Evolutionary conservation across 1,139 yeast species (phyloP).

Genomic region (Yamadazyma mexicana): DNA sequence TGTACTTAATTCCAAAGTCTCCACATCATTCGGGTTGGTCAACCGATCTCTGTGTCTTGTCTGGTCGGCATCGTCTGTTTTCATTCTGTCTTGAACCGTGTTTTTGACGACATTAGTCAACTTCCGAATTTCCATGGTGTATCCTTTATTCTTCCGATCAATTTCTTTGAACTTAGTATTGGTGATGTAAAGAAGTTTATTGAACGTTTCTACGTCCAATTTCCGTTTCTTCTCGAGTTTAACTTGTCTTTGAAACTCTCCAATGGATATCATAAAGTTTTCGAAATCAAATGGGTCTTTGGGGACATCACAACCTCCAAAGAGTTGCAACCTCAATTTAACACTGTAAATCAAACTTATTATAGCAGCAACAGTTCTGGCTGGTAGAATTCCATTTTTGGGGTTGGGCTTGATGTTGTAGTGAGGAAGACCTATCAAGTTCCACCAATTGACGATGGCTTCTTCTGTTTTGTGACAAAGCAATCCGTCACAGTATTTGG

Average conservation of each 20-base stretch:
- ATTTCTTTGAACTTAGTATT: slow-evolving; percentile 38
- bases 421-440: slow-evolving; percentile 63
- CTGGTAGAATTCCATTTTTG: slow-evolving; percentile 56
- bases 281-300: slow-evolving; percentile 86
- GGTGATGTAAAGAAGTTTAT: slow-evolving; percentile 58
- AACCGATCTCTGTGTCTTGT: slow-evolving; percentile 33
- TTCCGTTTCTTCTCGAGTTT: slow-evolving; percentile 57
- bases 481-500: slow-evolving; percentile 77
- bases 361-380: slow-evolving; percentile 62
- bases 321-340: slow-evolving; percentile 59
- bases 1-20: slow-evolving; percentile 41
- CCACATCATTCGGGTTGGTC: slow-evolving; percentile 44
- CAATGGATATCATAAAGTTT: slow-evolving; percentile 57
- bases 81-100: slow-evolving; percentile 66
- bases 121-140: slow-evolving; percentile 56
- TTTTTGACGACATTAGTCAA: slow-evolving; percentile 67
- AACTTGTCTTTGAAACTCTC: slow-evolving; percentile 62
- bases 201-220: slow-evolving; percentile 64
- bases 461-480: slow-evolving; percentile 74
- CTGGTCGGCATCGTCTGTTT: slow-evolving; percentile 26
- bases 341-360: slow-evolving; percentile 70
- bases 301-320: slow-evolving; percentile 78
- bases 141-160: slow-evolving; percentile 27
- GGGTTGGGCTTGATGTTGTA: slow-evolving; percentile 47
- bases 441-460: slow-evolving; percentile 85